Base-by-base conservation (phyloP, 257 asterid genomes). In the Cinchona pubescens region DNA sequence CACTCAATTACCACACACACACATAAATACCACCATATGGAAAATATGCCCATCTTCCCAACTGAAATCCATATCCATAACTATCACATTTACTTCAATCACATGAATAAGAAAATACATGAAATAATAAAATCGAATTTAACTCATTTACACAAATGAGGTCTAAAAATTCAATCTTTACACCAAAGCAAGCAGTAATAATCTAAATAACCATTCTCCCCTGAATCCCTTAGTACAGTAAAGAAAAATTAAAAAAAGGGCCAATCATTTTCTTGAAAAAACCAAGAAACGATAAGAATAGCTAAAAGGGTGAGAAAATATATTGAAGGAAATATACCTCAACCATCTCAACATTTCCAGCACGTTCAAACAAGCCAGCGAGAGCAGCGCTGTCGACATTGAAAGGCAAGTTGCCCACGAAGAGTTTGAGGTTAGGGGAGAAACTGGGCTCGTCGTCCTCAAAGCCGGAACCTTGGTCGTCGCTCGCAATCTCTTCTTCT, bases 281-380 rank as follows among this genome's bases (percentile, higher is more conserved):
- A 55, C 37, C 7, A 45, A 11, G 2, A 38, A 51, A 32, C 18
- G n/a, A 35, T 16, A 69, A 25, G 21, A 63, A 63, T 51, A 15
- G 3, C 1, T 34, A 14, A 69, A 34, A 21, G 49, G 16, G 7
- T 5, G 12, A 21, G 58, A n/a, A n/a, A n/a, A n/a, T n/a, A 19
- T 15, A 42, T 7, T 12, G 65, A 68, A 6, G 0, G 62, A 43
- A 51, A 76, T 38, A 14, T 84, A 95, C 99, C 99, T 95, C 98
- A 80, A 88, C 99, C 97, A 89, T 87, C 82, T 91, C 96, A 61
- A 90, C 98, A 46, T 76, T 86, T 38, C 99, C 99, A 72, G 91
- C 94, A 48, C 82, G 90, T 46, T 86, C 90, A 72, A 95, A 95
- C 86, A 95, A 78, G 12, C 82, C 91, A 73, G 99, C 99, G 29